Percentiles rank a stretch among this genome's conserved stretches.
These are phyloP conservation scores for Colletotrichum cuscutae DNA, from an alignment of 2,329 filamentous ascomycete genomes.

Conservation along the genomic window DNA sequence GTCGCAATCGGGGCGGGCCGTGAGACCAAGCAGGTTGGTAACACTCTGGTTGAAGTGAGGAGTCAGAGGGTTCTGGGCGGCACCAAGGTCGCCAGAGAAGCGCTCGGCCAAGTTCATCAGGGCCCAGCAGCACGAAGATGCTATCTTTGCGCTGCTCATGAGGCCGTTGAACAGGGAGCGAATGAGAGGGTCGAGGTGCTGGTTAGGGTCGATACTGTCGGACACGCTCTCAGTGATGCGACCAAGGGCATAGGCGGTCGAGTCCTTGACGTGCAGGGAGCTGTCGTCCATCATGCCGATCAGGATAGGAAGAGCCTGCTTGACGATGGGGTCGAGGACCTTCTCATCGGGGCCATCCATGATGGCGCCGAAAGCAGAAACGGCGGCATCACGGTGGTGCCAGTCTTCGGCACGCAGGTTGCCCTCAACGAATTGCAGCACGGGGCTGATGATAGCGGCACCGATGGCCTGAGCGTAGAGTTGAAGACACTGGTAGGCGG, in stretches of 20 bases:
- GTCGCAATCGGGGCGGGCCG: conserved; percentile 83
- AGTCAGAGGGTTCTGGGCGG: conserved; percentile 82
- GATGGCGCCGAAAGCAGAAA: conserved; percentile 96
- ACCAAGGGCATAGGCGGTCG: conserved; percentile 93
- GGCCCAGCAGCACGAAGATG: conserved; percentile 97
- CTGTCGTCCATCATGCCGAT: conserved; percentile 93
- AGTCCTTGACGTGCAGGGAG: conserved; percentile 92
- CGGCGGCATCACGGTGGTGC: conserved; percentile 94
- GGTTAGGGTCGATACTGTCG: conserved; percentile 85
- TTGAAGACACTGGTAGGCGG: conserved; percentile 95
- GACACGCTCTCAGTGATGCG: conserved; percentile 95
- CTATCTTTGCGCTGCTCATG: conserved; percentile 94
- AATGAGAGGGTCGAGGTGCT: conserved; percentile 87
- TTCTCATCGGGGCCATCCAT: conserved; percentile 98
- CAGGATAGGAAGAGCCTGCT: conserved; percentile 91
- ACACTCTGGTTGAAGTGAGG: conserved; percentile 95
- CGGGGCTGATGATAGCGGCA: conserved; percentile 83
- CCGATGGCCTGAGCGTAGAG: conserved; percentile 94
- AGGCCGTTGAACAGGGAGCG: conserved; percentile 90
- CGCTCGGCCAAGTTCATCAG: conserved; percentile 98
- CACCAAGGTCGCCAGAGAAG: conserved; percentile 88
- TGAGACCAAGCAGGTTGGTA: conserved; percentile 84
- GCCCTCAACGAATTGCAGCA: conserved; percentile 90
- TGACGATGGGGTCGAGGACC: conserved; percentile 91
- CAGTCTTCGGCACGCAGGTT: conserved; percentile 93